Evolutionary conservation across 78 protist genomes (phyloP).

Genomic region (Chrysochromulina parva): DNA sequence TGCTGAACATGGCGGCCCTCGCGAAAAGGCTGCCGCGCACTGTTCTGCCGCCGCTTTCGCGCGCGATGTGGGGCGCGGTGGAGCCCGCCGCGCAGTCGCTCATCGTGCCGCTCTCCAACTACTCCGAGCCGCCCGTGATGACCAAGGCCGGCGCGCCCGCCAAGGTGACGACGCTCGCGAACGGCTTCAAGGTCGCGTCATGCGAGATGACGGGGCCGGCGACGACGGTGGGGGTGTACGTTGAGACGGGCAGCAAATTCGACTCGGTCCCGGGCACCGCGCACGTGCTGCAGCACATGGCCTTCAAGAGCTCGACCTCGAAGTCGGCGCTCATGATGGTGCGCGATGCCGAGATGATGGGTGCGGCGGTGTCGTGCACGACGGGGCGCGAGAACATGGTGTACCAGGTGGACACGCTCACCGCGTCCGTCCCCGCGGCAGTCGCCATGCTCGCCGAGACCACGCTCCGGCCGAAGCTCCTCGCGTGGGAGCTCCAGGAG

Average conservation of each 20-base stretch:
- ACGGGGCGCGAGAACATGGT: neutral
- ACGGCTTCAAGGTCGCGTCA: constrained; percentile 24
- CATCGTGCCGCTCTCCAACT: too few relatives aligned
- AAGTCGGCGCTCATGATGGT: neutral
- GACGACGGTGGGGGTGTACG: neutral
- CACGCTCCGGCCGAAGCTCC: neutral
- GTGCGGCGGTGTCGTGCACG: neutral
- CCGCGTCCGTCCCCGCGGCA: neutral
- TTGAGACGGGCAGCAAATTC: neutral
- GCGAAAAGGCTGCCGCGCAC: too few relatives aligned
- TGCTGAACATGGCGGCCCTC: too few relatives aligned
- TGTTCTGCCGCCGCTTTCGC: too few relatives aligned
- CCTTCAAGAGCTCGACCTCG: neutral
- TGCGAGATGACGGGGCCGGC: neutral
- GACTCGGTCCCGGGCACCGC: neutral
- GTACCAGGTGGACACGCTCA: neutral
- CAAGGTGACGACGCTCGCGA: constrained; percentile 11
- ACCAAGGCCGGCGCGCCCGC: too few relatives aligned
- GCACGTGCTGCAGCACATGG: constrained; percentile 4
- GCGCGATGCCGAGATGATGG: neutral
- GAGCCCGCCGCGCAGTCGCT: too few relatives aligned
- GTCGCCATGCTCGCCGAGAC: constrained; percentile 27
- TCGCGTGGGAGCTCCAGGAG: neutral
- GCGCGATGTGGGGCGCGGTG: too few relatives aligned
- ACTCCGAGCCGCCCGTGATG: too few relatives aligned